Percentiles rank a stretch among this genome's conserved stretches.
Conservation (phyloP, 1,139 yeast species). For the Arxiozyma slooffiae region DNA sequence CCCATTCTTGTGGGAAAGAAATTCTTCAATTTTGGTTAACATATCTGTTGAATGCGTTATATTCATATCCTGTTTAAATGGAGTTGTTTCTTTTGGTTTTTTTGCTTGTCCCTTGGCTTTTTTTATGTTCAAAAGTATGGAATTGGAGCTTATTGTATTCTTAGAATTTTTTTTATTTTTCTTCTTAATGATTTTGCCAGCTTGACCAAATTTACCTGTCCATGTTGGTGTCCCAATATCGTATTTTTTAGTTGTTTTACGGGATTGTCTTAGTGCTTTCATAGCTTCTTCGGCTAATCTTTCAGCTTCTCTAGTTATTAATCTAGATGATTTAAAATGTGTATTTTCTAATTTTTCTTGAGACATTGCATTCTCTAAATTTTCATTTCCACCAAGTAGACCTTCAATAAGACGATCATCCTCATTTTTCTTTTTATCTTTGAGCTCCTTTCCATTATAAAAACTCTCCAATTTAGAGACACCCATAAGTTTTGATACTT, state of each 20-base stretch:
- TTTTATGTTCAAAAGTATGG: conserved; percentile 18
- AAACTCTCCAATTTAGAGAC: conserved; percentile 38
- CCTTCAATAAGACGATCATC: conserved; percentile 67
- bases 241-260: conserved; percentile 52
- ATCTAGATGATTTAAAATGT: conserved; percentile 38
- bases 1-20: conserved; percentile 32
- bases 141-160: conserved; percentile 15
- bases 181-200: conserved; percentile 44
- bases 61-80: conserved; percentile 1
- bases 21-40: conserved; percentile 33
- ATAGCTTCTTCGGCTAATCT: conserved; percentile 73
- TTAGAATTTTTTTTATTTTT: conserved; percentile 6
- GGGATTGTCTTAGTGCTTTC: conserved; percentile 56
- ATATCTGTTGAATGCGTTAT: conserved; percentile 30
- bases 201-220: conserved; percentile 87
- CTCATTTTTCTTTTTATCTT: conserved; percentile 36
- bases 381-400: conserved; percentile 66
- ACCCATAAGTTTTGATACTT: conserved; percentile 43
- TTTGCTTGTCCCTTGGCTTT: conserved; percentile 16
- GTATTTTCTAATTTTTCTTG: conserved; percentile 63
- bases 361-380: conserved; percentile 39
- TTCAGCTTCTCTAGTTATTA: conserved; percentile 68
- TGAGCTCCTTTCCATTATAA: conserved; percentile 43
- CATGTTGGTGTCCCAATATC: conserved; percentile 85
- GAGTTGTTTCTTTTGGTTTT: conserved; percentile 5